A percentile compares a stretch with the other conserved stretches of the same genome.
These are phyloP conservation scores for Parachlorella kessleri DNA, from an alignment of 139 green algal genomes.

Conservation along the genomic window DNA sequence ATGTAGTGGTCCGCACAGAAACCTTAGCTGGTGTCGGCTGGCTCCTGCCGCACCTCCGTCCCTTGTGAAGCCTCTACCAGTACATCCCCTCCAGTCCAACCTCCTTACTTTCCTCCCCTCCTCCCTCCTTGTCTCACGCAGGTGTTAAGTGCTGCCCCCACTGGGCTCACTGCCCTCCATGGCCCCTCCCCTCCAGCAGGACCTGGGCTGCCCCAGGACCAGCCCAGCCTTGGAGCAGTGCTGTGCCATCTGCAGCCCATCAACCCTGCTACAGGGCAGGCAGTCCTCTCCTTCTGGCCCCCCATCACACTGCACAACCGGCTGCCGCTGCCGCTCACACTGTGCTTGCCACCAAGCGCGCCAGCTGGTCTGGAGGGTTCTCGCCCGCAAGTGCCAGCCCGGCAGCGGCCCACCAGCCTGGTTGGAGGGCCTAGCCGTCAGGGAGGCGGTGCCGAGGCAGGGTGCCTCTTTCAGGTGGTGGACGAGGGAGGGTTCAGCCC, in stretches of 20 bases:
- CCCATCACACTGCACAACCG: conserved; percentile 28
- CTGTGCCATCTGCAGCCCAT: conserved; percentile 19
- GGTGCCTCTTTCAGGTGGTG: not conserved
- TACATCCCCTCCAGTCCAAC: not conserved
- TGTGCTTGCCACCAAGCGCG: not conserved
- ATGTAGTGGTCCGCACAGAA: not conserved
- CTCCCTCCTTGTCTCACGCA: not conserved
- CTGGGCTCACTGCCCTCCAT: not conserved
- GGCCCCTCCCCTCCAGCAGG: not conserved
- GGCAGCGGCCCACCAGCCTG: not conserved
- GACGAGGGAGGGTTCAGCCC: not conserved
- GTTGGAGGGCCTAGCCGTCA: too few relatives aligned
- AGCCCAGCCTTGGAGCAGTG: conserved; percentile 11
- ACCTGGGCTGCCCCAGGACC: not conserved
- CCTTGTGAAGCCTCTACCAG: not conserved
- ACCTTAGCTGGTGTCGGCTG: not conserved
- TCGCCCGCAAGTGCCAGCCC: not conserved
- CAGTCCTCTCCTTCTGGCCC: conserved; percentile 25
- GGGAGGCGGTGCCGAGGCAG: not conserved
- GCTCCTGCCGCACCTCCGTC: not conserved
- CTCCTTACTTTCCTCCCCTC: not conserved
- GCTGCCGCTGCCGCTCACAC: conserved; percentile 20
- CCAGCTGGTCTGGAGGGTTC: too few relatives aligned
- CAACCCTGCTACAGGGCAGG: conserved; percentile 24
- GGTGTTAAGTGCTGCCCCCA: not conserved